These are phyloP conservation scores for Narthecium ossifragum DNA, from an alignment of 106 monocot species.

Conservation along the genomic window DNA sequence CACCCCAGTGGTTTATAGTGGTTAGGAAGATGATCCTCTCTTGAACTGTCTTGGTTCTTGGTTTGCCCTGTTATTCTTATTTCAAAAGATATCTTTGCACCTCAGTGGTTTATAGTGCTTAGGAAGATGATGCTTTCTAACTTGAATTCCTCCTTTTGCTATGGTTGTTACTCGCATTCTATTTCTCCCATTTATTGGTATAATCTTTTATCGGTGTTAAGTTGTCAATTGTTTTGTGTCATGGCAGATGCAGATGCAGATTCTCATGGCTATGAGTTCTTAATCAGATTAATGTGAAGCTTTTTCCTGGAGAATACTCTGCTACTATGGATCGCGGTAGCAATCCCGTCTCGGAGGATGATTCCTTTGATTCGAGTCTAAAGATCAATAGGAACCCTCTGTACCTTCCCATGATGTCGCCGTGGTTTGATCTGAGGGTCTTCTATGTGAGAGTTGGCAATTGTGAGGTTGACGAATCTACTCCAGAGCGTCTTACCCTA, in stretches of 20 bases:
- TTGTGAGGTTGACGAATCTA: slow-evolving; percentile 27
- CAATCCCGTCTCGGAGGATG: slow-evolving; percentile 8
- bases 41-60: no score
- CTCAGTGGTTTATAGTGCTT: no score
- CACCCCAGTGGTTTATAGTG: no score
- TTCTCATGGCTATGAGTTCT: no score
- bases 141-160: no score
- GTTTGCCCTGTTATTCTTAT: no score
- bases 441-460: slow-evolving; percentile 54
- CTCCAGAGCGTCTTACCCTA: slow-evolving; percentile 41
- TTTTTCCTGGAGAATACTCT: neutral
- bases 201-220: no score
- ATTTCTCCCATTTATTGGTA: no score
- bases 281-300: neutral
- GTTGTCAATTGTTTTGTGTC: neutral
- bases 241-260: neutral
- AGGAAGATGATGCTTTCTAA: no score
- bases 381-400: slow-evolving; percentile 68
- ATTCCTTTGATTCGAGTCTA: slow-evolving; percentile 18
- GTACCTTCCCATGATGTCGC: slow-evolving; percentile 34
- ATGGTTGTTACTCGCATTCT: no score
- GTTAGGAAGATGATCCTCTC: no score
- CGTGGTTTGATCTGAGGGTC: slow-evolving; percentile 52
- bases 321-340: slow-evolving; percentile 12
- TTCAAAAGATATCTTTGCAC: no score